A percentile compares a stretch with the other conserved stretches of the same genome.
Evolutionary conservation across 768 basidiomycete species (phyloP).

Genomic region (Termitomyces eurrhizus): DNA sequence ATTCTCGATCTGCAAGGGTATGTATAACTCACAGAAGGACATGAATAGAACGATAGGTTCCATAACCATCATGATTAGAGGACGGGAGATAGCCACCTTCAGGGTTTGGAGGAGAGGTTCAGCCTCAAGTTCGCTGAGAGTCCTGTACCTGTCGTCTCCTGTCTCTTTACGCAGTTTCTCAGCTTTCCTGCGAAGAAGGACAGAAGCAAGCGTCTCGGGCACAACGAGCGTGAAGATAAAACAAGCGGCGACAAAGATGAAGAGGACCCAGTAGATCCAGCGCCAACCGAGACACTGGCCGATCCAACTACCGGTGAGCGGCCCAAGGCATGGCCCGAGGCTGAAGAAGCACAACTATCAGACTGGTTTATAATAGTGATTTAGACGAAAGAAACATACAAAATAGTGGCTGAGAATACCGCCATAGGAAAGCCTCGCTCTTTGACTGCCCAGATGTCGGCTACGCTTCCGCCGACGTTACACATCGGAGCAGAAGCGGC

Average conservation of each 20-base stretch:
- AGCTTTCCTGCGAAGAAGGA: conserved; percentile 41
- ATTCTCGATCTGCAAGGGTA: not conserved
- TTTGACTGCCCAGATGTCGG: conserved; percentile 39
- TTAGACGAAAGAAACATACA: conserved; percentile 23
- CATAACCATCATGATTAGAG: conserved; percentile 10
- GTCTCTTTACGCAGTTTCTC: conserved; percentile 35
- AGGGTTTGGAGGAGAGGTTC: conserved; percentile 1
- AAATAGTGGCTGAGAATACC: conserved; percentile 43
- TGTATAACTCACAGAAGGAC: conserved; percentile 7
- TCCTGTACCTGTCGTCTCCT: conserved; percentile 15
- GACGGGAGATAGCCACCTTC: conserved; percentile 5
- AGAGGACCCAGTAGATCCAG: conserved; percentile 47
- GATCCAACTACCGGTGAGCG: conserved; percentile 47
- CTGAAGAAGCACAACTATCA: conserved; percentile 12
- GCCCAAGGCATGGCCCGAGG: conserved; percentile 45
- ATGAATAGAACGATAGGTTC: conserved; percentile 7
- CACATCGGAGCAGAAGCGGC: conserved; percentile 21
- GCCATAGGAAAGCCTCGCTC: conserved; percentile 30
- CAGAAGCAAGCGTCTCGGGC: conserved; percentile 50
- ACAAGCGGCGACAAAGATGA: conserved; percentile 36
- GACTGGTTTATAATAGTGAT: not conserved
- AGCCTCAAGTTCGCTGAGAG: conserved; percentile 8
- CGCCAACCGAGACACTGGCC: conserved; percentile 42
- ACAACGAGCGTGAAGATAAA: conserved; percentile 37
- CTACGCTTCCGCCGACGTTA: conserved; percentile 41